Base-by-base conservation (phyloP, 2,329 filamentous ascomycete species). In the Fonsecaea erecta region DNA sequence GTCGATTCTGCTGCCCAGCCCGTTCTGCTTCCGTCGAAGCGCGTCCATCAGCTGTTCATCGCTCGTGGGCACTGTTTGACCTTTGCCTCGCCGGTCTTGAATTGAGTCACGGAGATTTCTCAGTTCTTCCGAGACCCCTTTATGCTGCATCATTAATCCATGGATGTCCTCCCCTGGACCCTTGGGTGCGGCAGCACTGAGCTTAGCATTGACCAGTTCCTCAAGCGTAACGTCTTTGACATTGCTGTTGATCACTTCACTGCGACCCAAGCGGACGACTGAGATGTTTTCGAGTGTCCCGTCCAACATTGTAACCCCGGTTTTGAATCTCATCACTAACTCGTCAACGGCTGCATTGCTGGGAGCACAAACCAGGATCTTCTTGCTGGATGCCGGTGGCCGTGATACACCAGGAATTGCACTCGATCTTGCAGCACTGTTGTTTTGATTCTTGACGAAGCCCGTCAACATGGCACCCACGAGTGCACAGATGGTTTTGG, bases 341-440 rank as follows among this genome's bases (percentile, higher is more conserved):
- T 99, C 95, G 75, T 99, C 95, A 5, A 99, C 95, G 34, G 95
- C 95, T 6, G 95, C 95, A 77, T 99, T 99, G 83, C 93, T 98
- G 14, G 95, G 95, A n/a, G 95, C 95, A 74, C 95, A 99, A 26
- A 99, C 92, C 28, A 99, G 85, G 28, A 99, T 83, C 77, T 98
- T 99, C 79, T 96, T 97, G 1, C 86, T 75, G 0, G 75, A 74
- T 51, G 73, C 76, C 67, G 74, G 76, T 71, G 75, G 76, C 68
- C 71, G 72, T 65, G 69, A 74, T 58, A 72, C 71, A 12, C 61
- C 62, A 46, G 63, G 51, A n/a, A 43, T 55, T 14, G 60, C 53
- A 21, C 64, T 71, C 78, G 80, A 80, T 24, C 80, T 78, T 26
- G 76, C 76, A 43, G 85, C 78, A 8, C 16, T 37, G 18, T 82